phyloP scores from a whole-genome alignment of 2,329 filamentous ascomycete species.

The Westerdykella ornata region DNA sequence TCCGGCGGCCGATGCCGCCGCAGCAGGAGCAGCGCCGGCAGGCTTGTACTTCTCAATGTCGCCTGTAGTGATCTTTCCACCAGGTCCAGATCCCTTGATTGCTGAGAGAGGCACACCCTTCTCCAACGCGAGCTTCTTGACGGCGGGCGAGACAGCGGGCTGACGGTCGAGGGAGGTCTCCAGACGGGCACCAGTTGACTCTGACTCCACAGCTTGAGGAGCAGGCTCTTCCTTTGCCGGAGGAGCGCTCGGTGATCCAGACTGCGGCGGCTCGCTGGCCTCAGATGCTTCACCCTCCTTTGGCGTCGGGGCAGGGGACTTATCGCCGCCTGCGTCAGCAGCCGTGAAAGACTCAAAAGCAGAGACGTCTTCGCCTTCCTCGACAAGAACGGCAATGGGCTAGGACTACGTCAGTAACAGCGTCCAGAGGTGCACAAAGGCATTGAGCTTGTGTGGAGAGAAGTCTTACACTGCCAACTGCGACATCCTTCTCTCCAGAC shows the following conservation, averaged over 20 bases:
- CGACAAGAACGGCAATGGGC: conserved; percentile 94
- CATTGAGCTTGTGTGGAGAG: not conserved
- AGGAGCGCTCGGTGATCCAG: conserved; percentile 54
- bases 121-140: conserved; percentile 77
- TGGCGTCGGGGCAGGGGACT: conserved; percentile 55
- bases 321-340: conserved; percentile 84
- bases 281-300: conserved; percentile 57
- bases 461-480: conserved; percentile 76
- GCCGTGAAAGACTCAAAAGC: conserved; percentile 85
- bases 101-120: conserved; percentile 69
- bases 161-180: conserved; percentile 79
- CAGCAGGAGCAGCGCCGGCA: conserved; percentile 41
- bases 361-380: conserved; percentile 79
- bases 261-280: conserved; percentile 54
- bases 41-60: conserved; percentile 84
- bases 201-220: conserved; percentile 61
- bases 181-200: conserved; percentile 67
- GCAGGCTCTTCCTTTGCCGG: conserved; percentile 44
- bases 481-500: conserved; percentile 84
- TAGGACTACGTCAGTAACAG: conserved; percentile 40
- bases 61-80: conserved; percentile 81
- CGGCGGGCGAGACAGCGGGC: conserved; percentile 63
- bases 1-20: conserved; percentile 46
- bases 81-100: conserved; percentile 81
- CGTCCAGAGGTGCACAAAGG: not conserved